Conservation (phyloP, 2,329 filamentous ascomycete genomes). For the Colletotrichum theobromicola region DNA sequence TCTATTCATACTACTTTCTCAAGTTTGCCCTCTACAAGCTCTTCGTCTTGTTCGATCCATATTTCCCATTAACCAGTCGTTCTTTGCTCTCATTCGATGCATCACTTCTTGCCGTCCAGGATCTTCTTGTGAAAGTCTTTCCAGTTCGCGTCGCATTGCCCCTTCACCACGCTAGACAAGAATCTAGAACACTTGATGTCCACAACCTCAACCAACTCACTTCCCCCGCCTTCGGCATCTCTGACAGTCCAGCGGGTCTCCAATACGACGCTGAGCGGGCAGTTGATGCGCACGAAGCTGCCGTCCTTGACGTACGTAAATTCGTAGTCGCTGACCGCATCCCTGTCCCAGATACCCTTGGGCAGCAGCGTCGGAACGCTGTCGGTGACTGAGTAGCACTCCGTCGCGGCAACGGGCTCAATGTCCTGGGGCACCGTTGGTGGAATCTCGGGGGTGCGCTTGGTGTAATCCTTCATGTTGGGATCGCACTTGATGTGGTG, state of each 20-base stretch:
- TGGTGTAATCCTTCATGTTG: constrained; percentile 47
- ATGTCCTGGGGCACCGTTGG: constrained; percentile 34
- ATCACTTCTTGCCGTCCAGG: constrained; percentile 25
- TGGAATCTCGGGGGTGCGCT: constrained; percentile 28
- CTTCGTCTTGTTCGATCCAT: neutral
- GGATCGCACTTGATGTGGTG: constrained; percentile 60
- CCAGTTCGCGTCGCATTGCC: constrained; percentile 57
- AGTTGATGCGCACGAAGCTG: constrained; percentile 55
- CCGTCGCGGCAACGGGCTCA: constrained; percentile 30
- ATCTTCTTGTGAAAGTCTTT: constrained; percentile 55
- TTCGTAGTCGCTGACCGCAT: constrained; percentile 59
- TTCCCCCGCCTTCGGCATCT: constrained; percentile 29
- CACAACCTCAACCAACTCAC: constrained; percentile 55
- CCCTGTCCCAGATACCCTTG: constrained; percentile 60
- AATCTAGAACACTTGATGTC: constrained; percentile 56
- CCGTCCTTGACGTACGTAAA: constrained; percentile 55
- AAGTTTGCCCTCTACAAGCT: neutral
- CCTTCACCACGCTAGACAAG: constrained; percentile 53
- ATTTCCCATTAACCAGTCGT: neutral
- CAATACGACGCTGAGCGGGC: constrained; percentile 56
- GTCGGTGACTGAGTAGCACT: constrained; percentile 54
- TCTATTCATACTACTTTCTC: neutral
- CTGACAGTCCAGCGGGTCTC: constrained; percentile 55
- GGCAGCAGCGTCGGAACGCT: constrained; percentile 57
- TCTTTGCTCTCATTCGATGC: neutral